Evolutionary conservation across 371 early-diverging fungal species (phyloP).

Genomic region (Lichtheimia corymbifera): DNA sequence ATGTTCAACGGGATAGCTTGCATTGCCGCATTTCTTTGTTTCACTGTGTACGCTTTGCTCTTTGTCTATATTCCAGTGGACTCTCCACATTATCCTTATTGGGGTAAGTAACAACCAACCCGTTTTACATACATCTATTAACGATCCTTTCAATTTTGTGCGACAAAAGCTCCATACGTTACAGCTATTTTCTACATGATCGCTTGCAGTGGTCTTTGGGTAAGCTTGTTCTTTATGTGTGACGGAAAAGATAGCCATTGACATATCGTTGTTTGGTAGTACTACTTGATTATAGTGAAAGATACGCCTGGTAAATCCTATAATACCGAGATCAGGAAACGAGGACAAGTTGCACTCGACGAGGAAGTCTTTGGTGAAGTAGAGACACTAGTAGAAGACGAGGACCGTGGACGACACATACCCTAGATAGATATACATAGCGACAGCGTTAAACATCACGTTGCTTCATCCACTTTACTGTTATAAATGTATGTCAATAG

Average conservation of each 20-base stretch:
- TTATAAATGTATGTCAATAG: too few relatives aligned
- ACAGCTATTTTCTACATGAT: conserved; percentile 33
- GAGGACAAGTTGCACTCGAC: conserved; percentile 36
- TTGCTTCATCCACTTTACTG: too few relatives aligned
- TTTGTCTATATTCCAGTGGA: conserved; percentile 49
- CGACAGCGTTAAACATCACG: too few relatives aligned
- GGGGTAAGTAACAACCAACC: conserved; percentile 25
- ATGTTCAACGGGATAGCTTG: conserved; percentile 16
- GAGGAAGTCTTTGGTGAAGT: conserved; percentile 32
- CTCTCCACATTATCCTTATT: conserved; percentile 43
- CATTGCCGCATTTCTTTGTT: conserved; percentile 27
- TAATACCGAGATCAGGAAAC: conserved; percentile 34
- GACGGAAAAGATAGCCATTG: not conserved
- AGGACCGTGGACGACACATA: too few relatives aligned
- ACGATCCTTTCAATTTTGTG: not conserved
- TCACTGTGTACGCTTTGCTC: conserved; percentile 35
- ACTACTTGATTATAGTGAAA: conserved; percentile 37
- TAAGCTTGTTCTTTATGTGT: conserved; percentile 14
- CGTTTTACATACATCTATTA: not conserved
- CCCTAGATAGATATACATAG: too few relatives aligned
- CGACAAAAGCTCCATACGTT: conserved; percentile 35
- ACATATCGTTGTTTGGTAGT: conserved; percentile 16
- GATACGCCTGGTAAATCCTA: conserved; percentile 42
- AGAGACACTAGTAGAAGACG: too few relatives aligned
- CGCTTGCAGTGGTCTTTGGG: conserved; percentile 36